Evolutionary conservation across 352 stramenopile genomes (phyloP), one percentile per base, ranked within the genome.

Genomic region (Pseudoperonospora humuli): DNA sequence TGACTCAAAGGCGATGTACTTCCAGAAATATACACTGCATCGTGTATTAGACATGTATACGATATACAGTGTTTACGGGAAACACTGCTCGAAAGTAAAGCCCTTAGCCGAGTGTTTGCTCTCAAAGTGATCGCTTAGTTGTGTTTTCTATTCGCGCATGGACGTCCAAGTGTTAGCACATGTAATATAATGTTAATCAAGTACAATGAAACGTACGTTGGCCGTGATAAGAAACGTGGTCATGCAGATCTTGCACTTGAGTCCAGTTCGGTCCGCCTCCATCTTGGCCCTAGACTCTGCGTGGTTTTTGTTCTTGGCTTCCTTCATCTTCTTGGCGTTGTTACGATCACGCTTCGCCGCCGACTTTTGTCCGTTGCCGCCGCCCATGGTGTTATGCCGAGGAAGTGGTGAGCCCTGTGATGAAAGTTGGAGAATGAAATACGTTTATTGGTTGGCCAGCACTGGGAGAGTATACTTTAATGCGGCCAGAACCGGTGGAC

Each of bases 181-280:
- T 29, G 11, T 5, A 23, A 45, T 7, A 11, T 2, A 15, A 14
- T 32, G 26, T 32, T 2, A 32, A 15, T 10, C 10, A 9, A 5
- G 26, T 32, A 32, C 14, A 32, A 1, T 15, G 14, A 3, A 13
- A 73, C 78, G 45, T 72, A 92, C 79, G 36, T 59, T 86, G 43
- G 75, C 79, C 15, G 78, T 92, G 61, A 89, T 65, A 68, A 92
- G 84, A 54, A 92, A 89, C 9, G 76, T 89, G 23, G 77, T 86
- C 61, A 92, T 78, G 64, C 79, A 92, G 67, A 92, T 87, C 44
- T 87, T 92, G 75, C 79, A 92, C 67, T 88, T 92, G 68, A 86
- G 66, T 20, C 70, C 71, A 32, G 69, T 70, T 32, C 66, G 66
- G 57, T 91, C 79, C 17, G 76, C 74, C 51, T 70, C 62, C 72